phyloP scores from a whole-genome alignment of 164 flowering plant species.

The Stephania yunnanensis region DNA sequence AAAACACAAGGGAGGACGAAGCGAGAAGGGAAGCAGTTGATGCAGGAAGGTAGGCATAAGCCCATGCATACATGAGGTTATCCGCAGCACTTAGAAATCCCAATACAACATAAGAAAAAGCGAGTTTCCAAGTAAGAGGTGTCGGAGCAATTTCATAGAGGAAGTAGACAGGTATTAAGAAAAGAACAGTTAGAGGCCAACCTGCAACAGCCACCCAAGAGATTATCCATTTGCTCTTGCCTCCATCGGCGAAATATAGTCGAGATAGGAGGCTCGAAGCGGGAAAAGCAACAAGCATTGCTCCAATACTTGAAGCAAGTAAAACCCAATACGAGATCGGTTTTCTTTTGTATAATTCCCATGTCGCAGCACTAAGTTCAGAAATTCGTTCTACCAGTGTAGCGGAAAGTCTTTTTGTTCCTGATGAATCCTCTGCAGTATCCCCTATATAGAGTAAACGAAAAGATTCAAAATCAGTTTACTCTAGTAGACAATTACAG shows the following conservation, averaged over 20 bases:
- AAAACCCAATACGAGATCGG: slow-evolving; percentile 72
- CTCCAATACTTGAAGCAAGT: slow-evolving; percentile 46
- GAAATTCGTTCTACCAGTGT: slow-evolving; percentile 27
- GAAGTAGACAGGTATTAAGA: slow-evolving; percentile 55
- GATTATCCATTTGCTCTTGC: slow-evolving; percentile 88
- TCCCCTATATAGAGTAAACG: slow-evolving; percentile 4
- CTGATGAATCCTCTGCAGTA: slow-evolving; percentile 7
- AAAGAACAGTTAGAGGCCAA: slow-evolving; percentile 68
- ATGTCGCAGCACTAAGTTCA: slow-evolving; percentile 19
- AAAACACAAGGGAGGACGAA: slow-evolving; percentile 70
- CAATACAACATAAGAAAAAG: slow-evolving; percentile 46
- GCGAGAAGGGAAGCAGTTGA: slow-evolving; percentile 86
- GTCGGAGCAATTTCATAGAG: slow-evolving; percentile 39
- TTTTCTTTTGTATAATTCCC: slow-evolving; percentile 43
- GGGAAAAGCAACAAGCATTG: slow-evolving; percentile 87
- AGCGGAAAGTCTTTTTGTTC: slow-evolving; percentile 9
- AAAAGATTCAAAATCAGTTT: neutral
- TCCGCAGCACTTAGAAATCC: slow-evolving; percentile 89
- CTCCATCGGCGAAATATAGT: slow-evolving; percentile 70
- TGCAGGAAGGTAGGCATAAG: slow-evolving; percentile 88
- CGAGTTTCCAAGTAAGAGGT: slow-evolving; percentile 48
- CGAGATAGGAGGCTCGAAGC: slow-evolving; percentile 87
- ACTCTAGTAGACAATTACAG: neutral
- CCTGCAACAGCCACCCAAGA: slow-evolving; percentile 96
- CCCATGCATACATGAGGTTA: slow-evolving; percentile 84